Base-by-base conservation (phyloP, 1,139 yeast species). In the Tardiomyces depauwii region DNA sequence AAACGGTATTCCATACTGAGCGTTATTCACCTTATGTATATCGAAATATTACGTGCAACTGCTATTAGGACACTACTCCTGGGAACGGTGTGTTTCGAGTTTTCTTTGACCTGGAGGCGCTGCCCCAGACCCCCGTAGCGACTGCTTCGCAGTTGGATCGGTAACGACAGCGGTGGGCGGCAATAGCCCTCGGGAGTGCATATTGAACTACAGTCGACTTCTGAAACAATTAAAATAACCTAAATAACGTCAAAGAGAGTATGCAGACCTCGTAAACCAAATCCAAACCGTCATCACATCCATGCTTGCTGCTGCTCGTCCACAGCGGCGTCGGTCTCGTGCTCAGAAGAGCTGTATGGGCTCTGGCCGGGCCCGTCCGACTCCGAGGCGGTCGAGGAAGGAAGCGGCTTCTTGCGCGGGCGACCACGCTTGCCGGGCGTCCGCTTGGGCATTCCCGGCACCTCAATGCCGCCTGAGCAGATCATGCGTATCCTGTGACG, bases 1-100 rank as follows among this genome's bases (percentile, higher is more conserved):
- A 42, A 91, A 91, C 61, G 98, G 98, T 51, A 91, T 91, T 64
- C 97, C 97, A 16, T 89, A 88, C 60, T 87, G 69, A 45, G 18
- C 6, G 7, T 14, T 14, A 7, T 16, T 7, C 27, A 18, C 14
- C 16, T 40, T 16, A 10, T n/a, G 14, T 9, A 10, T 32, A 10
- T 32, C 14, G 6, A 10, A 10, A 9, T 6, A n/a, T n/a, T n/a
- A 10, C 7, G 38, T n/a, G 9, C 6, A 32, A 5, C 7, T n/a
- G n/a, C n/a, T n/a, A n/a, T n/a, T n/a, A n/a, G n/a, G n/a, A n/a
- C n/a, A n/a, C n/a, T n/a, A n/a, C n/a, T n/a, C n/a, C n/a, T n/a
- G n/a, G n/a, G n/a, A n/a, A n/a, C n/a, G n/a, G n/a, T n/a, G n/a
- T n/a, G n/a, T n/a, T n/a, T n/a, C n/a, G n/a, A n/a, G n/a, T n/a